Conservation (phyloP, 768 basidiomycete species). For the Boletus barrowsii region DNA sequence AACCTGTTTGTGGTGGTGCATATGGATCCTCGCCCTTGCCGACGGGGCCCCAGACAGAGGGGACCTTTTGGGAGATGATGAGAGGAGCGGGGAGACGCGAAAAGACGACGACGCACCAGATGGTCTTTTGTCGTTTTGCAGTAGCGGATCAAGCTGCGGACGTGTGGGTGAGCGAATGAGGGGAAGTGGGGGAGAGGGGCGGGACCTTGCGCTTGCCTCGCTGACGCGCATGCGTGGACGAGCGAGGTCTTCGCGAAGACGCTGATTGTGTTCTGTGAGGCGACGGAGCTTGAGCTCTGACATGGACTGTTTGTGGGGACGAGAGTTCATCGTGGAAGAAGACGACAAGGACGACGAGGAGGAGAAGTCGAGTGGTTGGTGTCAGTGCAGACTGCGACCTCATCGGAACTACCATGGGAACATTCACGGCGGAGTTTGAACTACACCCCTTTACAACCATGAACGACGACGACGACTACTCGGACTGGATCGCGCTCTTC, state of each 20-base stretch:
- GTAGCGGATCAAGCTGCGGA: conserved; percentile 79
- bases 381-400: background rate
- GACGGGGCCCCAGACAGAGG: conserved; percentile 92
- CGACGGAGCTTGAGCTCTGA: conserved; percentile 94
- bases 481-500: conserved; percentile 30
- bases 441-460: conserved; percentile 4
- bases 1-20: conserved; percentile 73
- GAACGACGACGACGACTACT: conserved; percentile 13
- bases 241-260: conserved; percentile 84
- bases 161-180: background rate
- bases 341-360: conserved; percentile 2
- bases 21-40: conserved; percentile 91
- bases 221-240: conserved; percentile 88
- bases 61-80: conserved; percentile 50
- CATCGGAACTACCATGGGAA: conserved; percentile 5
- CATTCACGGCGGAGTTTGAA: conserved; percentile 21
- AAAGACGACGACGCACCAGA: conserved; percentile 51
- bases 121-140: conserved; percentile 93
- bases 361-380: background rate
- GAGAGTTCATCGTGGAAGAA: conserved; percentile 54
- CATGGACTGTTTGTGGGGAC: conserved; percentile 92
- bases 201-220: conserved; percentile 82
- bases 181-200: background rate
- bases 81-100: background rate
- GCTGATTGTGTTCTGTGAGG: conserved; percentile 90